phyloP scores from a whole-genome alignment of 2,329 filamentous ascomycete species.

The Cladosporium sp. region DNA sequence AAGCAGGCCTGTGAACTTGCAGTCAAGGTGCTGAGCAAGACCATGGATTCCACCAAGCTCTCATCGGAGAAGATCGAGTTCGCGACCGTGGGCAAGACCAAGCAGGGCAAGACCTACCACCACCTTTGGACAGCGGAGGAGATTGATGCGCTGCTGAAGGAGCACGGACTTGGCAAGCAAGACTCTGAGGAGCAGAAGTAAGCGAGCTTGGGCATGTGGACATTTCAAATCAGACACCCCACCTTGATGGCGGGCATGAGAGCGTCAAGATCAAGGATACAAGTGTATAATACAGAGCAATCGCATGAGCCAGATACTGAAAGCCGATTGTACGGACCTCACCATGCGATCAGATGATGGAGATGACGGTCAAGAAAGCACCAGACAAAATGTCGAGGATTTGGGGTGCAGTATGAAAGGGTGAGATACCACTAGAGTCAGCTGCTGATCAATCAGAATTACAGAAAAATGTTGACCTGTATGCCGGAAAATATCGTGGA shows the following conservation, averaged over 20 bases:
- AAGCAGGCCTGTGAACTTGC: slow-evolving; percentile 96
- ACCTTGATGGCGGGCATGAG: slow-evolving; percentile 7
- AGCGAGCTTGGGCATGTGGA: neutral
- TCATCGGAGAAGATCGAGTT: slow-evolving; percentile 99
- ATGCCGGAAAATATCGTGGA: too few relatives aligned
- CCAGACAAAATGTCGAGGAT: too few relatives aligned
- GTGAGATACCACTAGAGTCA: too few relatives aligned
- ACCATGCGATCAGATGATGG: too few relatives aligned
- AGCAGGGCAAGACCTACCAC: slow-evolving; percentile 95
- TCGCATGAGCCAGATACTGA: slow-evolving; percentile 1
- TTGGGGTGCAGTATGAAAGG: too few relatives aligned
- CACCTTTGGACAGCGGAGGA: slow-evolving; percentile 95
- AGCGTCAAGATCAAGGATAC: slow-evolving; percentile 3
- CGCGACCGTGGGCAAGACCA: slow-evolving; percentile 92
- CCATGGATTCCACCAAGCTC: slow-evolving; percentile 98
- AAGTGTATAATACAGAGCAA: slow-evolving; percentile 12
- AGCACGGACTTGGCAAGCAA: slow-evolving; percentile 89
- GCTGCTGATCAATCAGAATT: too few relatives aligned
- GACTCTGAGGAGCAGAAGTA: slow-evolving; percentile 39
- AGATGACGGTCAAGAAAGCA: too few relatives aligned
- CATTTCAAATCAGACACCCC: neutral
- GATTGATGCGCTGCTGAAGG: slow-evolving; percentile 88
- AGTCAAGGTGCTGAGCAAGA: slow-evolving; percentile 99
- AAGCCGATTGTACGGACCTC: too few relatives aligned
- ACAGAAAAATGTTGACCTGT: too few relatives aligned